These are phyloP conservation scores for Austroboletus niveus DNA, from an alignment of 1,284 basidiomycete genomes.

Conservation along the genomic window DNA sequence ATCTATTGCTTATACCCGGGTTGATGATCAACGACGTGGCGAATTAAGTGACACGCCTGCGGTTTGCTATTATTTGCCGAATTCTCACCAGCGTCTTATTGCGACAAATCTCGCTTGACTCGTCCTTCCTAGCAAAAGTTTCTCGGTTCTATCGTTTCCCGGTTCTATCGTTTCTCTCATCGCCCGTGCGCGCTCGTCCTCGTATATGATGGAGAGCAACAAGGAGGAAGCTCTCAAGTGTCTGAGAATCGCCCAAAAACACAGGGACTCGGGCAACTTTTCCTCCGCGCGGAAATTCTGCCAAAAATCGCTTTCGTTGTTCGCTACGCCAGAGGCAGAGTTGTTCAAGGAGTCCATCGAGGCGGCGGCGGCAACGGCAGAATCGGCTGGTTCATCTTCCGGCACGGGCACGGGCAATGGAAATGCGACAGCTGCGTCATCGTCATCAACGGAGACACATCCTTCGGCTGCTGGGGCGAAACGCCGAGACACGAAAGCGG, in stretches of 20 bases:
- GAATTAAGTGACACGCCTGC: background rate
- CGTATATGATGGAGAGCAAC: conserved; percentile 75
- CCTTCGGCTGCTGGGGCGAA: conserved; percentile 66
- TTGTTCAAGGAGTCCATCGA: conserved; percentile 69
- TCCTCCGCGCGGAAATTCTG: conserved; percentile 86
- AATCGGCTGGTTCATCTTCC: conserved; percentile 32
- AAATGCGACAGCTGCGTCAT: conserved; percentile 35
- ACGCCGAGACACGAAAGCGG: conserved; percentile 44
- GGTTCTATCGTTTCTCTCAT: conserved; percentile 5
- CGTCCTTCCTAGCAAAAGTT: background rate
- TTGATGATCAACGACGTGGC: conserved; percentile 10
- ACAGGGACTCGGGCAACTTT: conserved; percentile 70
- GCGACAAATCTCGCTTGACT: conserved; percentile 1
- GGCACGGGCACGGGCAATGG: conserved; percentile 28
- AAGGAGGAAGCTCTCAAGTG: conserved; percentile 86
- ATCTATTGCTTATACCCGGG: background rate
- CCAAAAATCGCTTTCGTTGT: conserved; percentile 85
- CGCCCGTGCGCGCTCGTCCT: conserved; percentile 5
- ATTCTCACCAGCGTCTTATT: conserved; percentile 26
- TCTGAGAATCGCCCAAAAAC: conserved; percentile 73
- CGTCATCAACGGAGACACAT: conserved; percentile 58
- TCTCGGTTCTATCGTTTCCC: background rate
- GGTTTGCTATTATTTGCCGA: conserved; percentile 9
- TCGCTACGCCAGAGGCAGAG: conserved; percentile 77
- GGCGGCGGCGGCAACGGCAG: conserved; percentile 41